Conservation (phyloP, 768 basidiomycete genomes). For the Suillus hirtellus region DNA sequence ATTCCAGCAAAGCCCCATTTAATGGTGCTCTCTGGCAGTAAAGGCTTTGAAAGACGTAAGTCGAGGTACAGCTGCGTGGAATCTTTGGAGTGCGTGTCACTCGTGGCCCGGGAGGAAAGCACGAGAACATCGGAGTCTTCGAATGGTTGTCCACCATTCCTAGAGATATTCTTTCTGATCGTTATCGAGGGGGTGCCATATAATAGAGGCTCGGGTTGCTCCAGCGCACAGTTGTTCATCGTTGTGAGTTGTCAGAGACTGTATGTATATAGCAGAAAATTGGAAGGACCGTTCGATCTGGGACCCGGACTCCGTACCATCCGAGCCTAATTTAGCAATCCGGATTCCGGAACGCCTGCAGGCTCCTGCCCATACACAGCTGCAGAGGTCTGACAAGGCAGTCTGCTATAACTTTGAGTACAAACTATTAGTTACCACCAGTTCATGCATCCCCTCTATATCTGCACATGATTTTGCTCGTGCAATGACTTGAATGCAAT, state of each 20-base stretch:
- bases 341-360: no score
- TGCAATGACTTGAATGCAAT: no score
- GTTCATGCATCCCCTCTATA: no score
- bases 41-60: conserved; percentile 17
- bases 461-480: no score
- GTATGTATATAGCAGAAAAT: no score
- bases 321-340: no score
- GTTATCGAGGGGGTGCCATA: conserved; percentile 23
- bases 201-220: conserved; percentile 2
- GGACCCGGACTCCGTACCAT: no score
- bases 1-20: conserved; percentile 20
- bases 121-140: conserved; percentile 31
- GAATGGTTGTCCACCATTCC: conserved; percentile 20
- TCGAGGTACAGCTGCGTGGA: conserved; percentile 22
- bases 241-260: background rate
- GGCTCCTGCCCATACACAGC: no score
- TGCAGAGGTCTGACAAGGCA: no score
- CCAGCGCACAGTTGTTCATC: background rate
- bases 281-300: no score
- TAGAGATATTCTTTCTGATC: conserved; percentile 25
- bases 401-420: no score
- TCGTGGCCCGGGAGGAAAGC: conserved; percentile 28
- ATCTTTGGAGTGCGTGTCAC: conserved; percentile 14
- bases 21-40: conserved; percentile 2
- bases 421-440: no score